These are phyloP conservation scores for Melocanna baccifera DNA, from an alignment of 176 grass and related monocot species.

Conservation along the genomic window DNA sequence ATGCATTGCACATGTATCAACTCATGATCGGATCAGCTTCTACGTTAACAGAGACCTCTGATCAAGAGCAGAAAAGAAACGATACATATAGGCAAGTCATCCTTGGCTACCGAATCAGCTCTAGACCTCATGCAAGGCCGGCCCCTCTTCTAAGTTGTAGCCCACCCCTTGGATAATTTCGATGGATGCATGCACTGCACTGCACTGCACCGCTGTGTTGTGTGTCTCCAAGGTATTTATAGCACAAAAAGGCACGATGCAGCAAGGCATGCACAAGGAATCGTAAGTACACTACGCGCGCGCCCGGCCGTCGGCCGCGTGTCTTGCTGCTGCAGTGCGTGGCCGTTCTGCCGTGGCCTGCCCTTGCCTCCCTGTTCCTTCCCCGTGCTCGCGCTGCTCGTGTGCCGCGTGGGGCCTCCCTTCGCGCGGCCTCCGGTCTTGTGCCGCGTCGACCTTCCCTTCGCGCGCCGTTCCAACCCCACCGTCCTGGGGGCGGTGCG, in stretches of 20 bases:
- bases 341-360: too few species aligned
- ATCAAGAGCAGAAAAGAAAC: not conserved
- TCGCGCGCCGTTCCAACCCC: too few species aligned
- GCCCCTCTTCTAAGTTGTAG: conserved; percentile 1
- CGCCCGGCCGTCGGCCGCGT: too few species aligned
- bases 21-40: not conserved
- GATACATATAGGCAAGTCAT: conserved; percentile 34
- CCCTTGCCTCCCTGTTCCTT: too few species aligned
- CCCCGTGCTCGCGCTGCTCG: too few species aligned
- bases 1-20: not conserved
- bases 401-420: too few species aligned
- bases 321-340: too few species aligned
- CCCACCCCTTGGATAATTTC: not conserved
- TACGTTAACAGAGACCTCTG: not conserved
- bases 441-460: too few species aligned
- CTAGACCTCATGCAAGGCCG: conserved; percentile 34
- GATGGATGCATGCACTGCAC: not conserved
- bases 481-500: too few species aligned
- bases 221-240: conserved; percentile 29
- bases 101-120: conserved; percentile 54
- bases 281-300: too few species aligned
- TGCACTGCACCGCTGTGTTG: not conserved
- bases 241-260: not conserved
- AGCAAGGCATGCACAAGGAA: not conserved
- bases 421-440: too few species aligned